Conservation (phyloP, 2,329 filamentous ascomycete species). For the Akanthomyces dipterigenus region DNA sequence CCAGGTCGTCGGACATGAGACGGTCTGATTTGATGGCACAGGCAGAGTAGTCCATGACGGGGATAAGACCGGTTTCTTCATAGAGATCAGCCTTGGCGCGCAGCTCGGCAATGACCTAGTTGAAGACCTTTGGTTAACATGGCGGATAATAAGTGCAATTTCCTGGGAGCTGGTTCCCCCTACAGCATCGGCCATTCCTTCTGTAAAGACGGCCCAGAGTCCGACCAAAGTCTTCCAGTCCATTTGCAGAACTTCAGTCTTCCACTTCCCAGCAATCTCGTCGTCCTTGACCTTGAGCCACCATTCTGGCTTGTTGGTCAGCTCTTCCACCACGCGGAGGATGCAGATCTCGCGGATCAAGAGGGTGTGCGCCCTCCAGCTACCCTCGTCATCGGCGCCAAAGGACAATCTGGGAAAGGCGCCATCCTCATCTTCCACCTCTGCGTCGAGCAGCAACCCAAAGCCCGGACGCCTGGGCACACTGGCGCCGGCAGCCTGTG, state of each 20-base stretch:
- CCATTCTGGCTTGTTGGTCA: slow-evolving; percentile 30
- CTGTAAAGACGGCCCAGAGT: slow-evolving; percentile 22
- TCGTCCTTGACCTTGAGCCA: slow-evolving; percentile 25
- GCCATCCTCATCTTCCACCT: background rate
- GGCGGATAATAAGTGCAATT: background rate
- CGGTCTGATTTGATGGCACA: slow-evolving; percentile 30
- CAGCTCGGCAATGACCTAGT: slow-evolving; percentile 28
- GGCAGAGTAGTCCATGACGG: slow-evolving; percentile 26
- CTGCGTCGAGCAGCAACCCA: background rate
- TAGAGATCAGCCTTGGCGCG: slow-evolving; percentile 25
- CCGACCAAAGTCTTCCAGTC: slow-evolving; percentile 21
- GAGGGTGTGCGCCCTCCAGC: slow-evolving; percentile 23
- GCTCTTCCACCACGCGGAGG: slow-evolving; percentile 25
- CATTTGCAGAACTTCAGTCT: slow-evolving; percentile 22
- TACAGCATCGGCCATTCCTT: slow-evolving; percentile 26
- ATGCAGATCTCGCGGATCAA: slow-evolving; percentile 27
- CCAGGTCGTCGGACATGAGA: slow-evolving; percentile 14
- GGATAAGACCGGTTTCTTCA: slow-evolving; percentile 26
- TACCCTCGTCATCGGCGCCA: slow-evolving; percentile 1
- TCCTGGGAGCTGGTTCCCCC: slow-evolving; percentile 12
- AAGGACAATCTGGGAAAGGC: slow-evolving; percentile 8
- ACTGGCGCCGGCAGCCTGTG: background rate
- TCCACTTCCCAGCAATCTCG: slow-evolving; percentile 23
- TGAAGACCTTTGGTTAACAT: background rate
- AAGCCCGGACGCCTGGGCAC: background rate